Conservation (phyloP, 73 alveolate species). For the Paramecium biaurelia region DNA sequence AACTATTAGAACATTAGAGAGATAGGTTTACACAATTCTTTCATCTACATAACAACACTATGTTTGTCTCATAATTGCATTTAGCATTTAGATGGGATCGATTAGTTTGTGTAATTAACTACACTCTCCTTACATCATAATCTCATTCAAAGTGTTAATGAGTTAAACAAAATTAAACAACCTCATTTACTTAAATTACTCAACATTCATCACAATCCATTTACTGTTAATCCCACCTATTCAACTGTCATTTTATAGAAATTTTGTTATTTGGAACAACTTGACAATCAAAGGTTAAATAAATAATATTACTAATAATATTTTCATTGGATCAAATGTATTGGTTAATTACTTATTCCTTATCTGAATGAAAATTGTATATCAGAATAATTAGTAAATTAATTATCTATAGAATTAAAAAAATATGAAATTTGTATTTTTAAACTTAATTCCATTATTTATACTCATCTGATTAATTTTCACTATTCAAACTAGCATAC, state of each 20-base stretch:
- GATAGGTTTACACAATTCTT: neutral
- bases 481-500: neutral
- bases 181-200: slow-evolving; percentile 15
- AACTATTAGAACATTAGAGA: neutral
- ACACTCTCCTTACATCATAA: neutral
- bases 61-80: neutral
- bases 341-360: neutral
- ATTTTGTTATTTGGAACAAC: neutral
- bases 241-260: neutral
- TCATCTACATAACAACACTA: neutral
- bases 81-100: neutral
- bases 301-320: neutral
- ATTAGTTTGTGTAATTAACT: neutral
- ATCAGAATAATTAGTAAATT: neutral
- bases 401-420: neutral
- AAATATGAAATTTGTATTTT: neutral
- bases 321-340: neutral
- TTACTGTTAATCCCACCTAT: neutral
- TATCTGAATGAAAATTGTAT: neutral
- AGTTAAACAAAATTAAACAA: neutral
- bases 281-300: neutral
- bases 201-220: neutral
- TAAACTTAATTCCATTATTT: neutral
- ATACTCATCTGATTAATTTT: neutral
- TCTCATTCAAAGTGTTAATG: neutral